Base-by-base conservation (phyloP, 2,329 filamentous ascomycete species). In the Botrytis elliptica region DNA sequence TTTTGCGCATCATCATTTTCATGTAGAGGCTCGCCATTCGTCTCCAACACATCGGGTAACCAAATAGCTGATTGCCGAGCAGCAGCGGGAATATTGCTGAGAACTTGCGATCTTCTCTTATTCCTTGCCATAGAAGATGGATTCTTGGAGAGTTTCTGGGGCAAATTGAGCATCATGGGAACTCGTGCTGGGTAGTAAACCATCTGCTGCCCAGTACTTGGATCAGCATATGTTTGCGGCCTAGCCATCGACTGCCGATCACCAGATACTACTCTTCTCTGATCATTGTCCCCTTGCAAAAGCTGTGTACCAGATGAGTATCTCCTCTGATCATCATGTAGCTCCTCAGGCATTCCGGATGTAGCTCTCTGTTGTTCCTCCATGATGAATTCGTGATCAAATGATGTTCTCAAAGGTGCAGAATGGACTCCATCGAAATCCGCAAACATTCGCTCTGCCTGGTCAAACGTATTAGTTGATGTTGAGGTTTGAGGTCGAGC, bases 111-210 rank as follows among this genome's bases (percentile, higher is more conserved):
- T 36, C 92, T 90, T 71, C 93, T 89, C 77, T 90, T 88, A 73
- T 94, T 91, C 72, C 90, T 87, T 8, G 90, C 86, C 16, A 86
- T 84, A 4, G 88, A 84, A 71, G 91, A 88, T 14, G 92, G 90
- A 70, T 90, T 87, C 78, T 91, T 93, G 1, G 95, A 97, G 69
- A 98, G 84, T 78, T 94, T 93, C 63, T 94, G 94, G 0, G 96
- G 96, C 20, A 99, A 85, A 79, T 97, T 98, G 73, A 99, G 87
- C 91, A 97, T 95, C 75, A 92, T 91, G 4, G 96, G 96, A 4
- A 99, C 96, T 1, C 94, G 95, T 4, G 96, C 96, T 22, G 96
- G 96, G 81, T 99, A 99, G 83, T 92, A 98, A 16, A 97, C 89
- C 93, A 98, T 97, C 78, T 91, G 86, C 77, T 95, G 90, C 7